Conservation (phyloP, 495 filamentous ascomycete species). For the Lasiosphaeriaceae sp. region DNA sequence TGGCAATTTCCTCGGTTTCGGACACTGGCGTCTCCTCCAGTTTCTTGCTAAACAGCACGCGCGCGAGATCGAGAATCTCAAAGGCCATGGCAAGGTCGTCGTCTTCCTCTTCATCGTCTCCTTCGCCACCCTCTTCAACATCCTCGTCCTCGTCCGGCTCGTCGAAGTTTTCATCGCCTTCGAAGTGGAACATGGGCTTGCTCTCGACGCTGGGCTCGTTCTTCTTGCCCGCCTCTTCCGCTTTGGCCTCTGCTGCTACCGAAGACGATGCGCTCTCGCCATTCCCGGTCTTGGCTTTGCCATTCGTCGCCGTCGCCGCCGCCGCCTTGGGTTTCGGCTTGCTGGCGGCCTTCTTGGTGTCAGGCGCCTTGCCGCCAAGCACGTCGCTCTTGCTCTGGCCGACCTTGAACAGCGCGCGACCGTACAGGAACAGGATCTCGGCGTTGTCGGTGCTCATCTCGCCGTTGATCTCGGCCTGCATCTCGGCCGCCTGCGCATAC, state of each 20-base stretch:
- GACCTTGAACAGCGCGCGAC: conserved; percentile 85
- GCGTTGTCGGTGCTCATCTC: conserved; percentile 87
- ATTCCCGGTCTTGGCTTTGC: conserved; percentile 20
- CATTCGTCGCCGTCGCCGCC: conserved; percentile 19
- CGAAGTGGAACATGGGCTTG: conserved; percentile 85
- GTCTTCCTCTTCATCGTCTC: conserved; percentile 69
- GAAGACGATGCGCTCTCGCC: conserved; percentile 31
- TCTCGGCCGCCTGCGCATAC: conserved; percentile 81
- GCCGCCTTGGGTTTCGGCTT: conserved; percentile 38
- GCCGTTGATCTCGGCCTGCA: conserved; percentile 88
- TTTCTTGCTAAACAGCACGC: conserved; percentile 65
- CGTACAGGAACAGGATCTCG: conserved; percentile 89
- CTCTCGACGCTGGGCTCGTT: conserved; percentile 33
- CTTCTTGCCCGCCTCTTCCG: conserved; percentile 42
- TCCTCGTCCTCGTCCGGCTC: conserved; percentile 64
- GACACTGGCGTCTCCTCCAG: conserved; percentile 37
- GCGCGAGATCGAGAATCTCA: conserved; percentile 86
- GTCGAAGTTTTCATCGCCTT: conserved; percentile 89
- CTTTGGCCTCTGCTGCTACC: conserved; percentile 41
- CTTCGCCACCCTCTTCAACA: conserved; percentile 37
- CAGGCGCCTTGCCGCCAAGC: conserved; percentile 74
- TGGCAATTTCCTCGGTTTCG: conserved; percentile 40
- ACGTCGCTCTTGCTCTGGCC: conserved; percentile 93
- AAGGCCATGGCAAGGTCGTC: conserved; percentile 89
- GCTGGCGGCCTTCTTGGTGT: conserved; percentile 42